Evolutionary conservation across 169 alveolate species (phyloP).

Genomic region (Cryptosporidium muris): DNA sequence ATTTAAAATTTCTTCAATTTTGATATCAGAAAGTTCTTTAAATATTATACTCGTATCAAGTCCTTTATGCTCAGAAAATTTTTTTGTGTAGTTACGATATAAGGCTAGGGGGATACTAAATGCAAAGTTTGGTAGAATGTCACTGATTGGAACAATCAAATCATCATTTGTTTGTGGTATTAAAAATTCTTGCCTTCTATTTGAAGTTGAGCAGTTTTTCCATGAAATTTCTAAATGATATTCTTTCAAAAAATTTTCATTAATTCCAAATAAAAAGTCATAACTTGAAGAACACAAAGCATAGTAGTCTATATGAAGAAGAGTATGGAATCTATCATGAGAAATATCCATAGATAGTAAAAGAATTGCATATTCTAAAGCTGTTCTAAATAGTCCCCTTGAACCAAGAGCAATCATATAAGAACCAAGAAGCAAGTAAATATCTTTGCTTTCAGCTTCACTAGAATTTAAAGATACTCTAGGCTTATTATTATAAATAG

Average conservation of each 20-base stretch:
- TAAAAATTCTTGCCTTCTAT: background rate
- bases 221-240: constrained; percentile 21
- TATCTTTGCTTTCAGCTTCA: constrained; percentile 61
- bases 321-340: constrained; percentile 57
- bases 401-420: constrained; percentile 47
- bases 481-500: constrained; percentile 14
- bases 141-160: constrained; percentile 2
- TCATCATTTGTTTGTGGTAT: background rate
- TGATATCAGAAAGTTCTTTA: constrained; percentile 2
- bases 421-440: constrained; percentile 21
- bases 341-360: constrained; percentile 56
- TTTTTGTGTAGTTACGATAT: constrained; percentile 3
- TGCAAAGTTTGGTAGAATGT: constrained; percentile 59
- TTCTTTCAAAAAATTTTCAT: constrained; percentile 11
- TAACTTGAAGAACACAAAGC: constrained; percentile 27
- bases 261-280: constrained; percentile 17
- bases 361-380: constrained; percentile 42
- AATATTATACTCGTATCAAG: background rate
- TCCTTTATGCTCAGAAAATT: constrained; percentile 4
- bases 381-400: constrained; percentile 63
- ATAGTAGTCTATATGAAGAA: constrained; percentile 51
- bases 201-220: background rate
- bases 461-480: constrained; percentile 10
- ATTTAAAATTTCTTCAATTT: constrained; percentile 17
- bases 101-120: constrained; percentile 55